Percentiles rank a stretch among this genome's conserved stretches.
These are phyloP conservation scores for Saraca asoca DNA, from an alignment of 331 rosid genomes.

Conservation along the genomic window DNA sequence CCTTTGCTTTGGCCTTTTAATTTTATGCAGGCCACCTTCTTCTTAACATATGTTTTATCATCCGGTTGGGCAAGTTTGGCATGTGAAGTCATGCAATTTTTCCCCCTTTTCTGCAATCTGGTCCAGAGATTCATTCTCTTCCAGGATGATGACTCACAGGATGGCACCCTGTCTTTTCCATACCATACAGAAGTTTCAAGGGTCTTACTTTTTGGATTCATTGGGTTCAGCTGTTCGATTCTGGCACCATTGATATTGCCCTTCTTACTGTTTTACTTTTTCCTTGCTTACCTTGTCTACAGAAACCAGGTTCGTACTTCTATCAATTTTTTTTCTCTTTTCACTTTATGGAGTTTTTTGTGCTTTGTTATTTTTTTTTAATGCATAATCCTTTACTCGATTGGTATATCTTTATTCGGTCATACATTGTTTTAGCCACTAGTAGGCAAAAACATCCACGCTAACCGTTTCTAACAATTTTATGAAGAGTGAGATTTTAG, in stretches of 20 bases:
- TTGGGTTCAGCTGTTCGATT: constrained; percentile 84
- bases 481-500: no score
- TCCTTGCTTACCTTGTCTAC: constrained; percentile 84
- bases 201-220: constrained; percentile 77
- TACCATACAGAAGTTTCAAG: constrained; percentile 93
- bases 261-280: constrained; percentile 74
- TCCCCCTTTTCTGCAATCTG: constrained; percentile 61
- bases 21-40: constrained; percentile 73
- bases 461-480: no score
- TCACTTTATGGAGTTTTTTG: background rate
- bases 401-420: no score
- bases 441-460: no score
- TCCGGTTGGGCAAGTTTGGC: constrained; percentile 98
- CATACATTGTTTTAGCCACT: no score
- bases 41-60: constrained; percentile 87
- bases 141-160: constrained; percentile 45
- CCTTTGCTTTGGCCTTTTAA: constrained; percentile 19
- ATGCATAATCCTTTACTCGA: constrained; percentile 15
- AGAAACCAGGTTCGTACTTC: constrained; percentile 75
- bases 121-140: constrained; percentile 54
- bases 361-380: background rate
- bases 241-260: constrained; percentile 88
- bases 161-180: constrained; percentile 58
- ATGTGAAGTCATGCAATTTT: constrained; percentile 74
- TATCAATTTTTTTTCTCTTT: background rate